phyloP scores from a whole-genome alignment of 768 basidiomycete genomes.

The Lactarius akahatsu region DNA sequence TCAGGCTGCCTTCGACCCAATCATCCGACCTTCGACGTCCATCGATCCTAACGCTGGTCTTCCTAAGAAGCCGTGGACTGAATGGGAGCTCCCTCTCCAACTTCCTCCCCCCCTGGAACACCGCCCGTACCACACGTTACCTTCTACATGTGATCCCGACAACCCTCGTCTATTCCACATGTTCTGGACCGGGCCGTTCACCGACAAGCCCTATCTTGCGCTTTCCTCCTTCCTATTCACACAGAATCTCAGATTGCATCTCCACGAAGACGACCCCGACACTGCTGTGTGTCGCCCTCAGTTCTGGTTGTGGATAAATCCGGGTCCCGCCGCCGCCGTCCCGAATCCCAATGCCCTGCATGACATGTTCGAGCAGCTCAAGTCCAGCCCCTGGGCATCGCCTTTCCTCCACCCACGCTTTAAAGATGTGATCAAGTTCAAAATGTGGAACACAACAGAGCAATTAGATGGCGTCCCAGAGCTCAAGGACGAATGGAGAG shows the following conservation, averaged over 20 bases:
- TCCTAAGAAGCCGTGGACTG: slow-evolving; percentile 55
- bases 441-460: slow-evolving; percentile 97
- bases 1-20: slow-evolving; percentile 33
- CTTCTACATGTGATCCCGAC: slow-evolving; percentile 75
- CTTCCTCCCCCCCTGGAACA: slow-evolving; percentile 55
- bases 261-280: slow-evolving; percentile 49
- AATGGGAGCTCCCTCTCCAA: slow-evolving; percentile 57
- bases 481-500: slow-evolving; percentile 86
- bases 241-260: slow-evolving; percentile 86
- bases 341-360: slow-evolving; percentile 78
- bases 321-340: slow-evolving; percentile 89
- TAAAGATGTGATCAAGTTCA: slow-evolving; percentile 90
- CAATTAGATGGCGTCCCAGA: slow-evolving; percentile 92
- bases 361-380: slow-evolving; percentile 83
- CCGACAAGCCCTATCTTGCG: slow-evolving; percentile 97
- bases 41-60: slow-evolving; percentile 55
- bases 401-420: slow-evolving; percentile 94
- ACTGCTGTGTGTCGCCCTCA: slow-evolving; percentile 76
- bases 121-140: slow-evolving; percentile 54
- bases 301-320: slow-evolving; percentile 99
- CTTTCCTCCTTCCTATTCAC: slow-evolving; percentile 94
- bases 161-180: slow-evolving; percentile 93
- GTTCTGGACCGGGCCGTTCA: slow-evolving; percentile 99
- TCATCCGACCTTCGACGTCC: slow-evolving; percentile 31
- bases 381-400: slow-evolving; percentile 88